Evolutionary conservation across 1,284 basidiomycete genomes (phyloP).

Genomic region (Phlebopus sp.): DNA sequence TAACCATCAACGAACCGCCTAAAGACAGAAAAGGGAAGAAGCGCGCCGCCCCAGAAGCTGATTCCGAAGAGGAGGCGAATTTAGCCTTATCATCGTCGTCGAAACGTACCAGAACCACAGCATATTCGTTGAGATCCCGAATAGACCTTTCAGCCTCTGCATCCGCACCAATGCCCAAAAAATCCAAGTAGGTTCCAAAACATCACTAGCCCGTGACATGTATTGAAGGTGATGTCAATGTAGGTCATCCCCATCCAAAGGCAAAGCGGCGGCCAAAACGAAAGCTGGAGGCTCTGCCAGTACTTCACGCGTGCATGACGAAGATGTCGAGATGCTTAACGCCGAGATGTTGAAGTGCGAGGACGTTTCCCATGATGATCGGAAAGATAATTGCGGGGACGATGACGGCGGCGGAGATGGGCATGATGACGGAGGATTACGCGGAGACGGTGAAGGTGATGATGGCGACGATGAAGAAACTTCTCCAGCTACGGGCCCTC

Average conservation of each 20-base stretch:
- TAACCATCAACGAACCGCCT: slow-evolving; percentile 72
- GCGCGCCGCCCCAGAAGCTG: slow-evolving; percentile 68
- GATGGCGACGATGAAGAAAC: slow-evolving; percentile 41
- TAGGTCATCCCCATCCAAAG: slow-evolving; percentile 53
- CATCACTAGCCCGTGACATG: slow-evolving; percentile 11
- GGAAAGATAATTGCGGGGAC: slow-evolving; percentile 38
- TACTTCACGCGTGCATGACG: slow-evolving; percentile 60
- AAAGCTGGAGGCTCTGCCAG: slow-evolving; percentile 56
- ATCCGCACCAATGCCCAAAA: slow-evolving; percentile 66
- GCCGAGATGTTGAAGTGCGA: slow-evolving; percentile 56
- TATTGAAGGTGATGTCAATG: slow-evolving; percentile 13
- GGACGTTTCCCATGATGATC: slow-evolving; percentile 51
- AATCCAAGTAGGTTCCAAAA: slow-evolving; percentile 50
- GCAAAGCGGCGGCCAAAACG: slow-evolving; percentile 59
- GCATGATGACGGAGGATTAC: slow-evolving; percentile 44
- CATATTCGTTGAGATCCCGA: slow-evolving; percentile 68
- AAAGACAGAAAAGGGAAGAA: slow-evolving; percentile 82
- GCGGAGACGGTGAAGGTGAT: slow-evolving; percentile 35
- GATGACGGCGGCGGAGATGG: slow-evolving; percentile 46
- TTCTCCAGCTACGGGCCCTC: slow-evolving; percentile 31
- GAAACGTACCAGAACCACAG: slow-evolving; percentile 55
- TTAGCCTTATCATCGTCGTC: slow-evolving; percentile 42
- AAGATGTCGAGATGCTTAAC: slow-evolving; percentile 76
- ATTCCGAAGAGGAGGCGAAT: slow-evolving; percentile 50
- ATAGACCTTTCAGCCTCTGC: slow-evolving; percentile 41